Evolutionary conservation across 257 asterid genomes (phyloP).

Genomic region (Nicotiana benthamiana): DNA sequence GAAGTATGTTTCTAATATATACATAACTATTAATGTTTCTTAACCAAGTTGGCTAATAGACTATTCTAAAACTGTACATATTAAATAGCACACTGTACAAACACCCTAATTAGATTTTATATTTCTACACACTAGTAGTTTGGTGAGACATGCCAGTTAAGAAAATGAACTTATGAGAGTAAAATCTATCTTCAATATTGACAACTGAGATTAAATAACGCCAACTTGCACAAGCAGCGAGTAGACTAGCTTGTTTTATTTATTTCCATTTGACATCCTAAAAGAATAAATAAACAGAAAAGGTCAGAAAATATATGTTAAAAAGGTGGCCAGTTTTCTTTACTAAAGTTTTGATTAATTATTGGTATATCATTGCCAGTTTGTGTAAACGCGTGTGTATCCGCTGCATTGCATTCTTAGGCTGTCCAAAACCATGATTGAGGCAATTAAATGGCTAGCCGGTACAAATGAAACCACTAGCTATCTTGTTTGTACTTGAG

Average conservation of each 20-base stretch:
- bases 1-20: no score
- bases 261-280: neutral
- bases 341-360: neutral
- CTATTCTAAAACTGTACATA: no score
- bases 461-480: neutral
- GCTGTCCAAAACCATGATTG: no score
- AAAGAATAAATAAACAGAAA: neutral
- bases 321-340: neutral
- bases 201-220: neutral
- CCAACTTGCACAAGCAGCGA: neutral
- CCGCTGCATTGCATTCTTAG: no score
- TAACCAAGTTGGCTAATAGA: no score
- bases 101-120: no score
- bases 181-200: neutral
- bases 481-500: conserved; percentile 1
- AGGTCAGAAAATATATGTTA: neutral
- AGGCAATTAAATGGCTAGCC: neutral
- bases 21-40: no score
- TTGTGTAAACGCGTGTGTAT: no score
- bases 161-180: neutral
- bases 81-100: no score
- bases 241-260: neutral
- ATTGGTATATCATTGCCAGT: neutral
- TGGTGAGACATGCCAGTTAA: neutral
- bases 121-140: neutral